Evolutionary conservation across 331 rosid species (phyloP).

Genomic region (Malus hybrid): DNA sequence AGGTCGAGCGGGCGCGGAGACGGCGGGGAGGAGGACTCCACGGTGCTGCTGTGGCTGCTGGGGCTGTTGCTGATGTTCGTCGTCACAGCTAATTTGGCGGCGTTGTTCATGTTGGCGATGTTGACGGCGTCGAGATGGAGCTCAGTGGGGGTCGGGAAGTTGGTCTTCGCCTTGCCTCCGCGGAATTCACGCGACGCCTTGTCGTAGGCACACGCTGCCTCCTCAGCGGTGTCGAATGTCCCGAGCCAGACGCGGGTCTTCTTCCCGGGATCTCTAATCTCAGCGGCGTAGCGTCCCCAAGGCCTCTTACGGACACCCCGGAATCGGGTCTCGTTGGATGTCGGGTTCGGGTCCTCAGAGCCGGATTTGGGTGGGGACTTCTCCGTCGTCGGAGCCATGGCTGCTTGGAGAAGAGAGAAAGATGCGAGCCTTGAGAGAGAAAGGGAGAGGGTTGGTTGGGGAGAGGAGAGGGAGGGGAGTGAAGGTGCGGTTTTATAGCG

Average conservation of each 20-base stretch:
- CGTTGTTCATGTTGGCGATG: neutral
- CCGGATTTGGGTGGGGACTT: slow-evolving; percentile 8
- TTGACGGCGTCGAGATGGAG: neutral
- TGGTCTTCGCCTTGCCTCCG: slow-evolving; percentile 62
- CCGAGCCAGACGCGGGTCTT: slow-evolving; percentile 86
- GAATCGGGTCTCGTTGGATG: slow-evolving; percentile 55
- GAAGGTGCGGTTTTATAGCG: slow-evolving; percentile 36
- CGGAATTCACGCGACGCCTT: slow-evolving; percentile 68
- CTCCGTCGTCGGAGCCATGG: slow-evolving; percentile 49
- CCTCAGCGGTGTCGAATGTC: slow-evolving; percentile 70
- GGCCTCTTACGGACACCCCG: slow-evolving; percentile 81
- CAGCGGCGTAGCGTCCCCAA: slow-evolving; percentile 89
- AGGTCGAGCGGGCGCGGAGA: slow-evolving; percentile 31
- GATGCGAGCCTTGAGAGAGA: neutral
- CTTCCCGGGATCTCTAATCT: slow-evolving; percentile 82
- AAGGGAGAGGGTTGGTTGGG: slow-evolving; percentile 12
- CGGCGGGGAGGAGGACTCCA: slow-evolving; percentile 57
- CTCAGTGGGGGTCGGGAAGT: slow-evolving; percentile 43
- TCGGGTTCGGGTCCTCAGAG: neutral
- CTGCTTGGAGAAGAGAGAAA: too few relatives aligned
- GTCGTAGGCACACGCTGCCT: slow-evolving; percentile 83
- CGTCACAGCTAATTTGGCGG: neutral
- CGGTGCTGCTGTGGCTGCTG: slow-evolving; percentile 67
- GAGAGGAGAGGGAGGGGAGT: neutral
- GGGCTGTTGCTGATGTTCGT: slow-evolving; percentile 34